phyloP scores from a whole-genome alignment of 2,329 filamentous ascomycete species.

The Graphiopsis chlorocephala region DNA sequence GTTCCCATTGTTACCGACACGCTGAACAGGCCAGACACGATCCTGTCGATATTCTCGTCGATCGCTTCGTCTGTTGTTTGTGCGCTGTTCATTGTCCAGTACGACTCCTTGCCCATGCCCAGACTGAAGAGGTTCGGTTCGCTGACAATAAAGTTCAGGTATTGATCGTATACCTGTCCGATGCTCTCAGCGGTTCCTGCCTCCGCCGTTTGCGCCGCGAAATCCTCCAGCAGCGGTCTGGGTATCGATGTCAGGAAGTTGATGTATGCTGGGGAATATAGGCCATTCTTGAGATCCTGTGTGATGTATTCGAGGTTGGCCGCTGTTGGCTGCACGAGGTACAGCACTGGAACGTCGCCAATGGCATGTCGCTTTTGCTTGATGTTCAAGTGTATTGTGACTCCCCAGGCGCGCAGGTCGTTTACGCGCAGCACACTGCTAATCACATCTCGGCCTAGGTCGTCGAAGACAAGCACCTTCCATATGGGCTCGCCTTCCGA shows the following conservation, averaged over 20 bases:
- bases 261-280: slow-evolving; percentile 92
- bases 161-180: slow-evolving; percentile 91
- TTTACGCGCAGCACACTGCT: slow-evolving; percentile 93
- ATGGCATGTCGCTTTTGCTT: slow-evolving; percentile 80
- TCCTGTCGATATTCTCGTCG: slow-evolving; percentile 80
- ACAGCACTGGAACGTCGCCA: slow-evolving; percentile 92
- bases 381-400: slow-evolving; percentile 94
- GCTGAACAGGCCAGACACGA: slow-evolving; percentile 95
- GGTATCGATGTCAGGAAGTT: slow-evolving; percentile 96
- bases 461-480: slow-evolving; percentile 97
- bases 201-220: slow-evolving; percentile 80
- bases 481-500: slow-evolving; percentile 90
- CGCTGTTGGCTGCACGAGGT: slow-evolving; percentile 85
- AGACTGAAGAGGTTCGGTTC: slow-evolving; percentile 95
- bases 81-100: slow-evolving; percentile 94
- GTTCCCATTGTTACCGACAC: slow-evolving; percentile 97
- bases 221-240: slow-evolving; percentile 86
- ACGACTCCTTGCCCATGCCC: slow-evolving; percentile 88
- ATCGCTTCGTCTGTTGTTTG: slow-evolving; percentile 87
- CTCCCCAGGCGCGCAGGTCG: slow-evolving; percentile 88
- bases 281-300: slow-evolving; percentile 75
- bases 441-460: slow-evolving; percentile 87
- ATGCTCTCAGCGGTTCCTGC: slow-evolving; percentile 86
- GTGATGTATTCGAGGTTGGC: slow-evolving; percentile 81
- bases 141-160: slow-evolving; percentile 93